Conservation (phyloP, 2,329 filamentous ascomycete species). For the Fusarium lyarnte region DNA sequence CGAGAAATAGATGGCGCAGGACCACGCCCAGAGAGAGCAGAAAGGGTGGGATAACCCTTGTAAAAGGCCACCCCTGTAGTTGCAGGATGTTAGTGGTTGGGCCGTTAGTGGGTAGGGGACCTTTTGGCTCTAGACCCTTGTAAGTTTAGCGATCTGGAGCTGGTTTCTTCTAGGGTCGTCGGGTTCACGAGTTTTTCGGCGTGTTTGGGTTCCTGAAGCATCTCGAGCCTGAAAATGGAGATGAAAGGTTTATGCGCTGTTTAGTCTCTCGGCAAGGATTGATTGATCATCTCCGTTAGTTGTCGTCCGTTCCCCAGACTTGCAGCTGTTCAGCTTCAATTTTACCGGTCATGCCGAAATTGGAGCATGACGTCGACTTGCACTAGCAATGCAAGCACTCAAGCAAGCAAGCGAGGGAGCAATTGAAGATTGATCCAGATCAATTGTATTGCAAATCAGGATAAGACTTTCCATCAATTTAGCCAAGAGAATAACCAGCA, state of each 20-base stretch:
- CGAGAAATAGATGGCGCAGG: conserved; percentile 35
- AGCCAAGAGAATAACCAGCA: not conserved
- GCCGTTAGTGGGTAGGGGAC: conserved; percentile 1
- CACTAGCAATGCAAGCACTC: conserved; percentile 37
- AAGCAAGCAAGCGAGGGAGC: not conserved
- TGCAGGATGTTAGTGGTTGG: conserved; percentile 29
- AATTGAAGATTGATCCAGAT: not conserved
- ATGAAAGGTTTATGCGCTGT: conserved; percentile 8
- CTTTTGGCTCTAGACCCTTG: not conserved
- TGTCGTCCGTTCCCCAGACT: not conserved
- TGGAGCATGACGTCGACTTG: conserved; percentile 20
- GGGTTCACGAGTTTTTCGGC: conserved; percentile 4
- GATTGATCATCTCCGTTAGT: not conserved
- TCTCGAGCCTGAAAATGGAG: conserved; percentile 4
- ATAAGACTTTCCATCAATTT: not conserved
- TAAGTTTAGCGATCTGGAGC: not conserved
- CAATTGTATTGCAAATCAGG: conserved; percentile 10
- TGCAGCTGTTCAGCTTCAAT: not conserved
- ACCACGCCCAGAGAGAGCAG: conserved; percentile 7
- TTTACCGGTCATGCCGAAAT: conserved; percentile 20
- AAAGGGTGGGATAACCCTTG: conserved; percentile 28
- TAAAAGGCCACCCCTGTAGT: conserved; percentile 14
- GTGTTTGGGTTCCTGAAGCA: not conserved
- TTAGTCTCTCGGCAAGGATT: not conserved
- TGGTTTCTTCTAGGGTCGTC: not conserved